A percentile compares a stretch with the other conserved stretches of the same genome.
phyloP scores from a whole-genome alignment of 2,329 filamentous ascomycete species.

The Arthrinium phaeospermum region DNA sequence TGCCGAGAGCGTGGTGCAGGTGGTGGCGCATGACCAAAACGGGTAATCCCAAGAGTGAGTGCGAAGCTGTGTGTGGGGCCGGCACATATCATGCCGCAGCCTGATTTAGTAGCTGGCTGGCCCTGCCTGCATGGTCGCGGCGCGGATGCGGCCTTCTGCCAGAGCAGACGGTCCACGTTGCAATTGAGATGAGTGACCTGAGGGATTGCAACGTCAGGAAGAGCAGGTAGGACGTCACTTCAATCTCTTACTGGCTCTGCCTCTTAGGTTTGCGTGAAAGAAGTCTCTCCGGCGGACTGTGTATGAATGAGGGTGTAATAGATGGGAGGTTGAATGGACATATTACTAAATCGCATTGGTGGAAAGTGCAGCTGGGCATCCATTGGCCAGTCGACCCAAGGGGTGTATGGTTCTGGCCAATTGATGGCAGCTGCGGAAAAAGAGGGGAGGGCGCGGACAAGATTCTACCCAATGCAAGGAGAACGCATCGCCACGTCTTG shows the following conservation, averaged over 20 bases:
- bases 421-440: background rate
- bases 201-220: constrained; percentile 3
- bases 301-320: background rate
- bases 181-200: background rate
- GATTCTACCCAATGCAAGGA: background rate
- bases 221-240: background rate
- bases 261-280: background rate
- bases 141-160: background rate
- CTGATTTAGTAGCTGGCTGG: background rate
- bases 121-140: background rate
- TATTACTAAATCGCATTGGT: background rate
- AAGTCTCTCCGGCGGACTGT: background rate
- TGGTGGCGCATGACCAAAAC: background rate
- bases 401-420: background rate
- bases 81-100: background rate
- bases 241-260: background rate
- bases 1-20: too few species aligned
- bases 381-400: background rate
- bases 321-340: background rate
- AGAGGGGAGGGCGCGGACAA: background rate
- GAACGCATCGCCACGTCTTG: constrained; percentile 7
- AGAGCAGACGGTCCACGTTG: constrained; percentile 4
- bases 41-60: background rate
- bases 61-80: background rate
- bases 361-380: background rate